A percentile compares a stretch with the other conserved stretches of the same genome.
These are phyloP conservation scores for Candida qinlingensis DNA, from an alignment of 805 yeast species.

Conservation along the genomic window DNA sequence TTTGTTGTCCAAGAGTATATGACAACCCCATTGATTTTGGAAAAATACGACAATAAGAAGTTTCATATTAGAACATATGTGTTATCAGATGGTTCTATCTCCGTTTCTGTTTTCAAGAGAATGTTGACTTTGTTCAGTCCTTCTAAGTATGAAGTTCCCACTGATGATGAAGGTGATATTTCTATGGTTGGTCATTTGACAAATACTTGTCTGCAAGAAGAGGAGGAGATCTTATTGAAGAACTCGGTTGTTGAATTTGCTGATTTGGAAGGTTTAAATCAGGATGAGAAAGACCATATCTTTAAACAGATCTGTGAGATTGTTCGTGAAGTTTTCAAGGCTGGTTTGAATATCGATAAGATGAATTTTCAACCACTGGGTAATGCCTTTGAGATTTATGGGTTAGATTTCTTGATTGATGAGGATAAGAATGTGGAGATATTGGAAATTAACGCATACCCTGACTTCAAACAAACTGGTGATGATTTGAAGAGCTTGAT, in stretches of 20 bases:
- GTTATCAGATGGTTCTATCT: conserved; percentile 64
- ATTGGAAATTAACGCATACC: conserved; percentile 87
- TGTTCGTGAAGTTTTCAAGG: conserved; percentile 67
- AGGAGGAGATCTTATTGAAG: conserved; percentile 31
- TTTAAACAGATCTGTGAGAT: conserved; percentile 53
- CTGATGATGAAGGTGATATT: conserved; percentile 37
- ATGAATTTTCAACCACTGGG: conserved; percentile 78
- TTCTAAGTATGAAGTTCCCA: conserved; percentile 34
- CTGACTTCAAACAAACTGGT: conserved; percentile 97
- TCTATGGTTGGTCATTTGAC: conserved; percentile 67
- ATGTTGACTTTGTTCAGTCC: conserved; percentile 82
- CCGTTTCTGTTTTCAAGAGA: conserved; percentile 73
- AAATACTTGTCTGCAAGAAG: conserved; percentile 84
- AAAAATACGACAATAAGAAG: conserved; percentile 58
- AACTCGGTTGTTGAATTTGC: conserved; percentile 61
- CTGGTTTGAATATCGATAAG: conserved; percentile 76
- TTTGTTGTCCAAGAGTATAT: conserved; percentile 86
- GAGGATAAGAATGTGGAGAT: conserved; percentile 48
- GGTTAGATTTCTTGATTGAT: conserved; percentile 81
- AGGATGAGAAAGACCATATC: conserved; percentile 35
- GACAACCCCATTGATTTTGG: conserved; percentile 58
- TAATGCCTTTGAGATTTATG: conserved; percentile 83
- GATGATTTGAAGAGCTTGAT: conserved; percentile 61
- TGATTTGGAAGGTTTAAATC: conserved; percentile 40
- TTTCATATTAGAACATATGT: conserved; percentile 89